phyloP scores from a whole-genome alignment of 306 rosid species.

The Argentina anserina region DNA sequence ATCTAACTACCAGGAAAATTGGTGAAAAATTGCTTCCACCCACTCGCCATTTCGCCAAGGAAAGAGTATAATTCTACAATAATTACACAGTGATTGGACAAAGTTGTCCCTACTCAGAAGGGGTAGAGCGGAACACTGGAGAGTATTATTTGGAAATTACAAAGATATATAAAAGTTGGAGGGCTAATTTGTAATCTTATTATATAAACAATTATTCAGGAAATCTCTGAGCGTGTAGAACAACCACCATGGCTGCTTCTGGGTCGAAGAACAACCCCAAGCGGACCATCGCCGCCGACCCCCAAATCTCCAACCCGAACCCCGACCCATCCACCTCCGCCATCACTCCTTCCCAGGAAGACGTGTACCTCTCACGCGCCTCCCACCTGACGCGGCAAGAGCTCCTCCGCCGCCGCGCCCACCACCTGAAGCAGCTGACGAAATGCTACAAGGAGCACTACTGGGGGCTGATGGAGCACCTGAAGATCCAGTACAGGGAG shows the following conservation, averaged over 20 bases:
- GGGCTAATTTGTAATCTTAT: background rate
- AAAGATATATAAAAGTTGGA: background rate
- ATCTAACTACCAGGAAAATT: too few species aligned
- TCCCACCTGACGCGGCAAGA: slow-evolving; percentile 25
- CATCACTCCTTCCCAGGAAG: background rate
- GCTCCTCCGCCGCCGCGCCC: slow-evolving; percentile 30
- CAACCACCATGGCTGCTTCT: slow-evolving; percentile 11
- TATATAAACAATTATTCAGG: background rate
- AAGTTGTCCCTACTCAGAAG: too few species aligned
- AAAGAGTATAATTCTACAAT: too few species aligned
- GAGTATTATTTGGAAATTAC: too few species aligned
- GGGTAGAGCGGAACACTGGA: too few species aligned
- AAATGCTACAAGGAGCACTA: slow-evolving; percentile 30
- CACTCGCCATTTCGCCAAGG: too few species aligned
- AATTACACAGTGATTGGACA: too few species aligned
- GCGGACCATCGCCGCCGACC: background rate
- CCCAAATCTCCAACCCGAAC: background rate
- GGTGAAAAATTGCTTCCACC: too few species aligned
- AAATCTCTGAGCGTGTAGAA: background rate
- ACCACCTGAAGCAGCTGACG: slow-evolving; percentile 17
- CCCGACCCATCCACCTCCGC: background rate
- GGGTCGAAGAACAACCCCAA: background rate
- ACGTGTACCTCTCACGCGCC: slow-evolving; percentile 4
- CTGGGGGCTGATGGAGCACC: slow-evolving; percentile 56
- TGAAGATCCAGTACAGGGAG: slow-evolving; percentile 41